Base-by-base conservation (phyloP, 371 early-diverging fungal species). In the Apophysomyces elegans region DNA sequence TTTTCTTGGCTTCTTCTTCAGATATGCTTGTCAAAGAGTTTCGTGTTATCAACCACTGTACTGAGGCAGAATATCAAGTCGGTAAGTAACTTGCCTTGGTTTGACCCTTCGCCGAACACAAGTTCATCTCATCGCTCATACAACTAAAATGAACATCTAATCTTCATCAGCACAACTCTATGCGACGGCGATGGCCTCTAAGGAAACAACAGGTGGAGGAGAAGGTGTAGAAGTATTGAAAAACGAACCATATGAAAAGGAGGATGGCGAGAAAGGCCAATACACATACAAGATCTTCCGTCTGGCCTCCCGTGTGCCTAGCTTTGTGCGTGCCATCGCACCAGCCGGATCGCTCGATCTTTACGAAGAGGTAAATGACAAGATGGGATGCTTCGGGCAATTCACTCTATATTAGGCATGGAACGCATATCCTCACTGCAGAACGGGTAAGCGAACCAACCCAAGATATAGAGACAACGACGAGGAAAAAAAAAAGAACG, bases 381-480 rank as follows among this genome's bases (percentile, higher is more conserved):
- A 54, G 18, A 50, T 50, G 54, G n/a, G 21, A 50, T 16, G 1
- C 2, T 50, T 18, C 21, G 36, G 6, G 50, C 45, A 50, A 6
- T 26, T 50, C 54, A 50, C 16, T 21, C n/a, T 50, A 3, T 8
- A 41, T 26, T 72, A 79, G 77, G 93, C 93, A 47, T 93, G 93
- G 93, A 93, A 93, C 71, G 93, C 90, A 44, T 93, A 91, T 70
- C 93, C 93, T 8, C 88, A 90, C 67, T 90, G 91, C 79, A 87
- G 84, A 79, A 90, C 91, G 72, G 87, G 89, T 91, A 86, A 77
- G 61, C 32, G 32, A 26, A 26, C 32, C 32, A 26, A 26, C 32
- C 32, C 32, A 2, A 26, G 32, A 26, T 26, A 26, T 63, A 6
- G 32, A 3, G 18, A 8, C 21, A 12, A 44, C 13, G 43, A 7